Percentiles rank a stretch among this genome's conserved stretches.
These are phyloP conservation scores for Ostreobium quekettii DNA, from an alignment of 139 green algal genomes.

Conservation along the genomic window DNA sequence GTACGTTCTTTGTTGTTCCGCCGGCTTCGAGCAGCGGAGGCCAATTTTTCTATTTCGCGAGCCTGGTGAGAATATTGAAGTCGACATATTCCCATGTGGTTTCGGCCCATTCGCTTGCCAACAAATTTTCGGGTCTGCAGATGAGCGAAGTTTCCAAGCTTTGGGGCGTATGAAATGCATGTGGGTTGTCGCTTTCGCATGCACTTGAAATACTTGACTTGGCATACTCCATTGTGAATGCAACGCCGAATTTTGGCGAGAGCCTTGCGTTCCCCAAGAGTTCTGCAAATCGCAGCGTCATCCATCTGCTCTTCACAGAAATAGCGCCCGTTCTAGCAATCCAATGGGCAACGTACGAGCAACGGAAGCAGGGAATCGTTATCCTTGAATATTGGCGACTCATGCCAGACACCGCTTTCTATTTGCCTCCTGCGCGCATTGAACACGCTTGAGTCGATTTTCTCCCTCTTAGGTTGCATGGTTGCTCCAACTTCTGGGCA, in stretches of 20 bases:
- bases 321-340: background rate
- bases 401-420: background rate
- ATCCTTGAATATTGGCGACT: background rate
- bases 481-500: conserved; percentile 45
- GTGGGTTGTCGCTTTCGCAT: background rate
- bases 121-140: background rate
- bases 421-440: conserved; percentile 1
- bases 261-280: background rate
- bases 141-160: background rate
- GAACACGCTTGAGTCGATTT: too few species aligned
- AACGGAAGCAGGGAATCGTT: background rate
- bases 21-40: conserved; percentile 33
- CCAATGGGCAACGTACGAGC: background rate
- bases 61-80: conserved; percentile 32
- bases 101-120: background rate
- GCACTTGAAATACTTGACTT: background rate
- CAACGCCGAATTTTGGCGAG: background rate
- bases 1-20: conserved; percentile 46
- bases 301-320: background rate
- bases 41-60: conserved; percentile 71
- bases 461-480: conserved; percentile 34
- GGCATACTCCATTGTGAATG: conserved; percentile 5
- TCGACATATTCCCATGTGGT: too few species aligned
- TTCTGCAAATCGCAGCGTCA: background rate
- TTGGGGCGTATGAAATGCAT: conserved; percentile 3